Evolutionary conservation across 805 yeast genomes (phyloP), one percentile per base, ranked within the genome.

Genomic region (Hanseniaspora lachancei): DNA sequence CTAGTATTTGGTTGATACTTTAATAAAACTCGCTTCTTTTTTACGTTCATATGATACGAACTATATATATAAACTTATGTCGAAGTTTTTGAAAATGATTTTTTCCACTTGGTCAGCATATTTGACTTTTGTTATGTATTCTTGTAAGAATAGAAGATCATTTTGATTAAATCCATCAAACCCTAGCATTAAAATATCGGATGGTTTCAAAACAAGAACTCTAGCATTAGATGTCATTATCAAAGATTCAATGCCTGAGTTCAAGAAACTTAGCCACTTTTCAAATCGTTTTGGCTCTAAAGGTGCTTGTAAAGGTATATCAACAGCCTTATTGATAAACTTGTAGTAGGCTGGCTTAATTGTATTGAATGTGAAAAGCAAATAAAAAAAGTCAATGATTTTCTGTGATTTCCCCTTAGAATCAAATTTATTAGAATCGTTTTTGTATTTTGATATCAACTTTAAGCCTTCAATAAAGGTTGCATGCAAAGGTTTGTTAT

Each of bases 1-100:
- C 74, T 43, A 71, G 72, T 29, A 63, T 74, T 9, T 76, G 80
- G 80, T 67, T 76, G 57, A 63, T 76, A 16, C 53, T 70, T 46
- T 70, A 58, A 58, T 1, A 29, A 27, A 6, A 24, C 20, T 8
- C 24, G n/a, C 13, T 40, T 38, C 8, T 6, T 32, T 32, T 5
- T 32, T 29, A 10, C 15, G 10, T 32, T 32, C 7, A 32, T 12
- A 4, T 2, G 15, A 35, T 13, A 32, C 15, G 16, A 5, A 35
- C 21, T 49, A 55, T 23, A 49, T 39, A 47, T 50, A 46, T 29
- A 55, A 24, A 40, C 32, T 55, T 13, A 47, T 32, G 40, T 56
- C 58, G 15, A 56, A 56, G 21, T 38, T 49, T 36, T 39, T 39
- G 18, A 50, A 51, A n/a, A 20, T 8, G 13, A 51, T n/a, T 6